Conservation (phyloP, 1,284 basidiomycete genomes). For the Moesziomyces sp. region DNA sequence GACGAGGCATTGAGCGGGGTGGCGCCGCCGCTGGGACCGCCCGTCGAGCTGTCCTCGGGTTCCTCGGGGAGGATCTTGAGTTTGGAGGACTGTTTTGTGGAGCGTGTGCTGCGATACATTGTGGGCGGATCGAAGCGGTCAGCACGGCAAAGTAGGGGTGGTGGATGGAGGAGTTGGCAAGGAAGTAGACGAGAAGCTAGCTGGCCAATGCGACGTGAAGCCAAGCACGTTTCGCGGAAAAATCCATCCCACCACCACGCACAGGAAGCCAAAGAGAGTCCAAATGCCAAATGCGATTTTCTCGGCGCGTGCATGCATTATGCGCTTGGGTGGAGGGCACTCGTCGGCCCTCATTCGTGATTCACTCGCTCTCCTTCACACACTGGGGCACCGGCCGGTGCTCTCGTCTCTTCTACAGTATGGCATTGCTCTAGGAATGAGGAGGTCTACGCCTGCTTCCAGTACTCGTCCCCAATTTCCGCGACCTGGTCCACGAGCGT, state of each 20-base stretch:
- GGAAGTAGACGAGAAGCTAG: no score
- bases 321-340: constrained; percentile 16
- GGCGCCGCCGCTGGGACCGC: constrained; percentile 28
- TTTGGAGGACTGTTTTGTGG: constrained; percentile 87
- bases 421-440: not conserved
- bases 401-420: not conserved
- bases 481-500: constrained; percentile 52
- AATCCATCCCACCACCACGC: no score
- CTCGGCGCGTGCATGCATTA: not conserved
- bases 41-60: constrained; percentile 72
- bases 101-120: constrained; percentile 57
- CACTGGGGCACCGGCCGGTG: no score
- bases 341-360: not conserved
- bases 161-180: not conserved
- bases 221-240: no score
- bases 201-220: constrained; percentile 12
- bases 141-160: not conserved
- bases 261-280: no score
- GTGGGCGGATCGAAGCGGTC: not conserved
- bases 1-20: constrained; percentile 35
- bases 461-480: constrained; percentile 40
- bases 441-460: constrained; percentile 13
- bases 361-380: no score
- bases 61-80: constrained; percentile 94
- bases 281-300: not conserved